Base-by-base conservation (phyloP, 2,329 filamentous ascomycete species). In the Scedosporium apiospermum region DNA sequence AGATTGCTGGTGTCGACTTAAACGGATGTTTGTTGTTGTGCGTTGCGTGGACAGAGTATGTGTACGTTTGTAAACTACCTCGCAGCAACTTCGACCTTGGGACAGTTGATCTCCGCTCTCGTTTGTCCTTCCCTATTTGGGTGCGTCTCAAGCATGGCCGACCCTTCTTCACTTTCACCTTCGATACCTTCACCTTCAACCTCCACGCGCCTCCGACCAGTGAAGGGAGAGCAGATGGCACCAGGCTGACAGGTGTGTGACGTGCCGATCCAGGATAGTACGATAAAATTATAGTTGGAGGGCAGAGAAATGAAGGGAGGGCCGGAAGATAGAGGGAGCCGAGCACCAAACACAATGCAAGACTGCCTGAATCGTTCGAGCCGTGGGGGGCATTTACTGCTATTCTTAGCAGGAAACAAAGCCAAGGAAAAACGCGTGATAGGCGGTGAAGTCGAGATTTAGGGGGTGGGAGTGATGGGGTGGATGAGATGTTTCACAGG, bases 271-370 rank as follows among this genome's bases (percentile, higher is more conserved):
- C 23, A 27, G 51, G 23, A 55, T 55, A 55, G 51, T 27, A 55
- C 23, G 51, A 55, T 27, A 23, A 38, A 38, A 38, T 38, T 38
- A 38, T 38, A 14, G 6, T 55, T 55, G 23, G n/a, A 55, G 12
- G 23, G 18, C 51, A 55, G 23, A 23, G 23, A 26, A 55, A 55
- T 23, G 23, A 55, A 27, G 18, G 51, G 51, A 55, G 21, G 23
- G 51, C 51, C 51, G 51, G 55, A 58, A 34, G 55, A n/a, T 58
- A 58, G 55, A 55, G 51, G 51, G 23, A 55, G 51, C 51, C 51
- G 51, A 55, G n/a, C 12, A 14, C 51, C 23, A 23, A 55, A 49
- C 21, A 14, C 21, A 55, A 55, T 23, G 23, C 51, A 55, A 55
- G 23, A 55, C 51, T 23, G 21, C 51, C 51, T 55, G 18, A 27